Conservation (phyloP, 2,329 filamentous ascomycete species). For the Fusarium drepaniforme region DNA sequence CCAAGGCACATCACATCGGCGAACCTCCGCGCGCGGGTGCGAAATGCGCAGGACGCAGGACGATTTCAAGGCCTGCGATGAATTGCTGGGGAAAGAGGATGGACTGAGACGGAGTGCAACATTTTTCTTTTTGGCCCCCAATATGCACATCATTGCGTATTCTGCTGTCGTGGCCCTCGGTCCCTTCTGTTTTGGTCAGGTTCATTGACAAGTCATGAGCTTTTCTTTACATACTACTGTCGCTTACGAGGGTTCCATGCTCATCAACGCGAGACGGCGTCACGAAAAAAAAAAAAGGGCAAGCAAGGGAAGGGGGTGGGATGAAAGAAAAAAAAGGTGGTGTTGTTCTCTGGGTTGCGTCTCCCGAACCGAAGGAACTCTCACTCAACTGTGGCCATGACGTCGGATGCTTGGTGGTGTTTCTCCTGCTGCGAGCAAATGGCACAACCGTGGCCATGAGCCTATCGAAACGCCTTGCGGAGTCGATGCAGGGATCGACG, state of each 20-base stretch:
- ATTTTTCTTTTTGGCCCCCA: constrained; percentile 15
- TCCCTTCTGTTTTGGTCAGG: constrained; percentile 19
- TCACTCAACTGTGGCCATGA: constrained; percentile 23
- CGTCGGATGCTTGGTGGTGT: constrained; percentile 22
- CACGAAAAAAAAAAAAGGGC: background rate
- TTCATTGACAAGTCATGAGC: constrained; percentile 4
- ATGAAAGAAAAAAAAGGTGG: constrained; percentile 3
- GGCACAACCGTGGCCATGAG: constrained; percentile 42
- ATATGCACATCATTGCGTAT: constrained; percentile 35
- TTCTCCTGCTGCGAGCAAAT: constrained; percentile 22
- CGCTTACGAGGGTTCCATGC: constrained; percentile 13
- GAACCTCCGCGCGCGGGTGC: constrained; percentile 22
- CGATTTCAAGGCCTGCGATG: constrained; percentile 37
- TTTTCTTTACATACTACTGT: background rate
- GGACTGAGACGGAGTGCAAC: constrained; percentile 8
- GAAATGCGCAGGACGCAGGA: constrained; percentile 37
- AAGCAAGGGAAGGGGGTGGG: constrained; percentile 4
- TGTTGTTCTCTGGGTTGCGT: constrained; percentile 14
- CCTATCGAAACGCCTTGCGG: constrained; percentile 50
- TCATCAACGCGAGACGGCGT: constrained; percentile 15
- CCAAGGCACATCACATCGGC: constrained; percentile 29
- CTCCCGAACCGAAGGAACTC: background rate
- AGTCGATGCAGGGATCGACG: constrained; percentile 42
- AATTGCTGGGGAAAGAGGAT: background rate
- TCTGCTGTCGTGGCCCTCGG: constrained; percentile 38